These are phyloP conservation scores for Mayamaea pseudoterrestris DNA, from an alignment of 108 stramenopile species.

Conservation along the genomic window DNA sequence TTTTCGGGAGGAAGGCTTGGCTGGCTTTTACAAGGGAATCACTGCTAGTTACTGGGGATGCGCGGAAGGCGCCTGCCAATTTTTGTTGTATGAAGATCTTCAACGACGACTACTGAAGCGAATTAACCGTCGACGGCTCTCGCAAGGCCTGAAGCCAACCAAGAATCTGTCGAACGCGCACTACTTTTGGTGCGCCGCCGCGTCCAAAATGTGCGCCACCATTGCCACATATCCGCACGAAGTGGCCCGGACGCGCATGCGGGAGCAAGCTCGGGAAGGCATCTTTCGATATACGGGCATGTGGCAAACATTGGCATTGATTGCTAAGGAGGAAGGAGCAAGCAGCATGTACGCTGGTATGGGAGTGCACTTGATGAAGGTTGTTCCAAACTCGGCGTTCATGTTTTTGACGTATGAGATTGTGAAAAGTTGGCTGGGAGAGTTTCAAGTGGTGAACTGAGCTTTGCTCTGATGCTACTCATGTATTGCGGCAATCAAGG, in stretches of 20 bases:
- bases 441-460: constrained; percentile 42
- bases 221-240: constrained; percentile 90
- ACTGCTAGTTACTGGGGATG: constrained; percentile 91
- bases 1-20: constrained; percentile 62
- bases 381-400: constrained; percentile 90
- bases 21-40: constrained; percentile 85
- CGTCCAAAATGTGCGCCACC: constrained; percentile 71
- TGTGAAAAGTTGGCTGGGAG: constrained; percentile 49
- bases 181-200: constrained; percentile 70
- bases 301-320: constrained; percentile 79
- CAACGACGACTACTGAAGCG: constrained; percentile 47
- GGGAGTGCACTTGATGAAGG: constrained; percentile 83
- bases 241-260: constrained; percentile 82
- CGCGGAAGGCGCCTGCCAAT: constrained; percentile 81
- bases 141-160: constrained; percentile 38
- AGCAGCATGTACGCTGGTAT: constrained; percentile 80
- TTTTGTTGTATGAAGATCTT: constrained; percentile 85
- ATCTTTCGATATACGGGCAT: constrained; percentile 89
- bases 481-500: no score
- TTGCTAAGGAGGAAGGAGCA: constrained; percentile 83
- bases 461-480: no score
- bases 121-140: constrained; percentile 33
- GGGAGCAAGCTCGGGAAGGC: constrained; percentile 83
- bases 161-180: constrained; percentile 48
- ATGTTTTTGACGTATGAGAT: constrained; percentile 86